These are phyloP conservation scores for Lecanosticta acicola DNA, from an alignment of 2,329 filamentous ascomycete species.

Conservation along the genomic window DNA sequence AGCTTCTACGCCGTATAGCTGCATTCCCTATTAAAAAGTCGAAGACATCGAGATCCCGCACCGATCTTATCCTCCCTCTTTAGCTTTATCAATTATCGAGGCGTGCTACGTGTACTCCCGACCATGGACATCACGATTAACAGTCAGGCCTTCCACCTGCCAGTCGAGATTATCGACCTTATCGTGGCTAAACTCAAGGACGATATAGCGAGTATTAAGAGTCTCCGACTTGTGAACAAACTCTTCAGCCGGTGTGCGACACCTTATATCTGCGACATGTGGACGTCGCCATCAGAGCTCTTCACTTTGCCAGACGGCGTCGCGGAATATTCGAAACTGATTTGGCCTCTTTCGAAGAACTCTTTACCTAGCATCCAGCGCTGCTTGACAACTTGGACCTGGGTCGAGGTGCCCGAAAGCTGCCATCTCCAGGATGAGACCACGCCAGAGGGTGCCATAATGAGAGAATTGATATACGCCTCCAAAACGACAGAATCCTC, in stretches of 20 bases:
- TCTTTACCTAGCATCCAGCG: neutral
- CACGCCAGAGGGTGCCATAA: neutral
- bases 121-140: conserved; percentile 1
- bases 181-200: neutral
- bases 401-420: neutral
- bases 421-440: neutral
- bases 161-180: neutral
- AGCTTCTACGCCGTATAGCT: too few relatives aligned
- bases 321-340: neutral
- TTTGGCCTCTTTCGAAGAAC: neutral
- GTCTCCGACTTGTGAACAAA: neutral
- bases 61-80: too few relatives aligned
- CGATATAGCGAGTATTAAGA: neutral
- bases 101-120: too few relatives aligned
- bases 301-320: neutral
- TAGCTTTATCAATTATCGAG: too few relatives aligned
- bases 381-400: neutral
- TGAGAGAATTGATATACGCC: neutral
- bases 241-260: neutral
- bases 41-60: too few relatives aligned
- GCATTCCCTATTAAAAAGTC: too few relatives aligned
- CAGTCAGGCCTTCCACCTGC: neutral
- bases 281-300: neutral
- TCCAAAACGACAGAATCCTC: too few relatives aligned
- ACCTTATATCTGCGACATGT: neutral